phyloP scores from a whole-genome alignment of 768 basidiomycete genomes.

The Candolleomyces eurysporus region DNA sequence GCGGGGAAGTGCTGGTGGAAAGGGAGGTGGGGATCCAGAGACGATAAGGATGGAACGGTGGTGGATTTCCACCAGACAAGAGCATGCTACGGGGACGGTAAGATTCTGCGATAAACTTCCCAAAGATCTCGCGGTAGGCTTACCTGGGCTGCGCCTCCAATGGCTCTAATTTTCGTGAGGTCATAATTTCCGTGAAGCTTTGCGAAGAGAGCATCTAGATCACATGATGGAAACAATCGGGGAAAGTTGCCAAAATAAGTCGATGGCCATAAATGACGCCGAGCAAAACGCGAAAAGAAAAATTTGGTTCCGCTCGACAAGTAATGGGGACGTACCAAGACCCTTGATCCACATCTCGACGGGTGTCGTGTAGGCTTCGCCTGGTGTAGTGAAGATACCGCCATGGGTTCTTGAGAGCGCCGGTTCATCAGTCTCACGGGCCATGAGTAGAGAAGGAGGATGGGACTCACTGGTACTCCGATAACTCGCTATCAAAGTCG shows the following conservation, averaged over 20 bases:
- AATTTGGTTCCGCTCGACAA: slow-evolving; percentile 58
- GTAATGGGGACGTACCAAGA: slow-evolving; percentile 55
- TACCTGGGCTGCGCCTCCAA: slow-evolving; percentile 67
- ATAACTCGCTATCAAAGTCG: slow-evolving; percentile 77
- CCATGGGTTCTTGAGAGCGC: slow-evolving; percentile 64
- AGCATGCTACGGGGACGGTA: slow-evolving; percentile 47
- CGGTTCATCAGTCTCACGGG: slow-evolving; percentile 10
- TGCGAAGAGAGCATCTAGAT: slow-evolving; percentile 69
- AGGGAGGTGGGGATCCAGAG: slow-evolving; percentile 68
- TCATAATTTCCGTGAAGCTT: slow-evolving; percentile 72
- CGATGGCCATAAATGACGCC: slow-evolving; percentile 22
- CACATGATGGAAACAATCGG: slow-evolving; percentile 29
- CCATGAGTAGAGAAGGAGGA: slow-evolving; percentile 10
- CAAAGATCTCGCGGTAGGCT: slow-evolving; percentile 33
- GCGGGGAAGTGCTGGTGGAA: slow-evolving; percentile 68
- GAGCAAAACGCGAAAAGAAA: slow-evolving; percentile 44
- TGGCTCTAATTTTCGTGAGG: slow-evolving; percentile 65
- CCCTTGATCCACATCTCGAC: slow-evolving; percentile 91
- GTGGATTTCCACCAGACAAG: slow-evolving; percentile 88
- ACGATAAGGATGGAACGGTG: slow-evolving; percentile 67
- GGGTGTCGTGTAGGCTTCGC: slow-evolving; percentile 84
- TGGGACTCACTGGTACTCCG: slow-evolving; percentile 75
- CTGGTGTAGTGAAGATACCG: slow-evolving; percentile 83
- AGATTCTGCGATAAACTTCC: neutral
- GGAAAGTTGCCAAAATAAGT: slow-evolving; percentile 31